phyloP scores from a whole-genome alignment of 345 rosid species.

The Cardamine chenopodiifolia region DNA sequence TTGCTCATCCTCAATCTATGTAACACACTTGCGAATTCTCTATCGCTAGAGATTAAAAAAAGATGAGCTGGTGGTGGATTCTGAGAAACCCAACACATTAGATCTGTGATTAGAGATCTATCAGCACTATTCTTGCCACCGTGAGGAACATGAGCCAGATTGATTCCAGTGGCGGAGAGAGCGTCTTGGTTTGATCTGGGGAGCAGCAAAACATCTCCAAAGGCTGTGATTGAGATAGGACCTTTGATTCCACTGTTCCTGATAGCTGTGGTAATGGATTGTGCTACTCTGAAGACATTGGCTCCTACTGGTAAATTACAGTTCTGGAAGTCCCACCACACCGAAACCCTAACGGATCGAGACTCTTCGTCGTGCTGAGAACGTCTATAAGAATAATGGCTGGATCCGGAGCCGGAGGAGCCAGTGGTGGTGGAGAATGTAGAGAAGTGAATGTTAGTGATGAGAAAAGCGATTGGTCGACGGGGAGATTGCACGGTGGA shows the following conservation, averaged over 20 bases:
- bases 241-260: slow-evolving; percentile 85
- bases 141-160: slow-evolving; percentile 68
- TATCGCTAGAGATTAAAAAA: slow-evolving; percentile 74
- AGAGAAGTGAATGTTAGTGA: slow-evolving; percentile 49
- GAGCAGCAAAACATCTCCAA: slow-evolving; percentile 75
- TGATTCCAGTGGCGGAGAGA: slow-evolving; percentile 78
- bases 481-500: slow-evolving; percentile 22
- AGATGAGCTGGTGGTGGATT: slow-evolving; percentile 98
- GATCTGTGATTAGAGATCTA: slow-evolving; percentile 70
- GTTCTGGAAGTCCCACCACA: slow-evolving; percentile 98
- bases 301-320: slow-evolving; percentile 62
- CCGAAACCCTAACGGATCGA: slow-evolving; percentile 68
- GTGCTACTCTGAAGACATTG: slow-evolving; percentile 64
- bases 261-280: slow-evolving; percentile 60
- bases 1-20: slow-evolving; percentile 90
- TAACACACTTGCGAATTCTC: slow-evolving; percentile 66
- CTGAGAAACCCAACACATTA: slow-evolving; percentile 85
- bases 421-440: slow-evolving; percentile 26
- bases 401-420: slow-evolving; percentile 26
- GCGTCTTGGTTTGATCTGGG: slow-evolving; percentile 73
- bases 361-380: slow-evolving; percentile 58
- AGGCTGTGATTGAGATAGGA: slow-evolving; percentile 78
- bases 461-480: slow-evolving; percentile 34
- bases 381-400: slow-evolving; percentile 33
- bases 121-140: slow-evolving; percentile 91